Conservation (phyloP, 768 basidiomycete genomes). For the Lenzites betulinus region DNA sequence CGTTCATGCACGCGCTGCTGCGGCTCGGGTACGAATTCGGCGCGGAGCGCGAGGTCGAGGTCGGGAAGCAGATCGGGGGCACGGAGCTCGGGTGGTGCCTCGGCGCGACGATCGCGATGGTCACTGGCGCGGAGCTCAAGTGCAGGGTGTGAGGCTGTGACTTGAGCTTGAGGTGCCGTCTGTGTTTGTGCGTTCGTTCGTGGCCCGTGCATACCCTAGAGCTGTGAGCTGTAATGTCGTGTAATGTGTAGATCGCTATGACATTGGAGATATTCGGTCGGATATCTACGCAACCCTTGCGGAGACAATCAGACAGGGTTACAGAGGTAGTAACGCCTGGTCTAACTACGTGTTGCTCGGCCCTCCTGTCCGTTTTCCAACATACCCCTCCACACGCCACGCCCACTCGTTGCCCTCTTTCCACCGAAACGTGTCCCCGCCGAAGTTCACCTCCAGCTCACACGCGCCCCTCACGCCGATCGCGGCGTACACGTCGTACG, state of each 20-base stretch:
- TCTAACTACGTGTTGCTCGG: too few species aligned
- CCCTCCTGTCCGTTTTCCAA: conserved; percentile 47
- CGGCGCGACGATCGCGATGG: conserved; percentile 79
- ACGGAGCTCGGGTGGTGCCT: conserved; percentile 96
- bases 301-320: too few species aligned
- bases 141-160: conserved; percentile 44
- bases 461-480: conserved; percentile 53
- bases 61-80: conserved; percentile 85
- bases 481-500: conserved; percentile 63
- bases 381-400: conserved; percentile 65
- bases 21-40: conserved; percentile 89
- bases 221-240: background rate
- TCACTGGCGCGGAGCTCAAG: conserved; percentile 54
- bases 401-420: conserved; percentile 63
- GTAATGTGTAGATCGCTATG: conserved; percentile 3
- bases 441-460: conserved; percentile 67
- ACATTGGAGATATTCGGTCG: too few species aligned
- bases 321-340: too few species aligned
- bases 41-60: conserved; percentile 62
- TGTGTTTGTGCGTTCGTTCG: background rate
- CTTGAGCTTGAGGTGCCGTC: background rate
- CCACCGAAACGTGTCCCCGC: conserved; percentile 54
- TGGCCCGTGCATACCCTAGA: background rate
- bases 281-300: too few species aligned
- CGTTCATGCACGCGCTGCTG: conserved; percentile 90